Percentiles rank a stretch among this genome's conserved stretches.
phyloP scores from a whole-genome alignment of 768 basidiomycete species.

The Xanthoconium purpureum region DNA sequence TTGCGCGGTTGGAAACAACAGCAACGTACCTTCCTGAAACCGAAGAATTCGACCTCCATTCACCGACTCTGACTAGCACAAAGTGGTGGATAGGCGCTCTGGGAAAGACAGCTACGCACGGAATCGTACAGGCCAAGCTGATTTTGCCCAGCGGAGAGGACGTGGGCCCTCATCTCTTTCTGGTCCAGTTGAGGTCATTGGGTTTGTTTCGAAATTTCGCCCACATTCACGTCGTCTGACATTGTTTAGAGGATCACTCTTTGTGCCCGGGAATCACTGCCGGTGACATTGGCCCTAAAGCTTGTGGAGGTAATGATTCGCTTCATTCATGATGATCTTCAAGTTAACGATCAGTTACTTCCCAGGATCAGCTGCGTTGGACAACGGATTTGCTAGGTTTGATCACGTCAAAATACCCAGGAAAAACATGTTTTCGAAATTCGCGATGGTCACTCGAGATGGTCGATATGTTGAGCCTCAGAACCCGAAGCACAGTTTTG shows the following conservation, averaged over 20 bases:
- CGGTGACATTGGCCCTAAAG: conserved; percentile 60
- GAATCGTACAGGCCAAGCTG: conserved; percentile 72
- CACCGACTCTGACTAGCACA: conserved; percentile 67
- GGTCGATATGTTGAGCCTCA: conserved; percentile 64
- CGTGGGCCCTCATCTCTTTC: conserved; percentile 72
- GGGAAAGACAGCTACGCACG: conserved; percentile 71
- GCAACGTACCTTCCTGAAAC: conserved; percentile 69
- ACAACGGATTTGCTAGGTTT: conserved; percentile 71
- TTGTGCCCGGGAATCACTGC: conserved; percentile 57
- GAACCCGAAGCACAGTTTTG: conserved; percentile 73
- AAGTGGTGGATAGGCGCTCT: conserved; percentile 85
- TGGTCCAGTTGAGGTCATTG: conserved; percentile 63
- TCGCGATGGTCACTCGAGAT: conserved; percentile 64
- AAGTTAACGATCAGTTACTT: not conserved
- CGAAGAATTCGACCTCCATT: conserved; percentile 71
- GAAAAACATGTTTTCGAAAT: conserved; percentile 71
- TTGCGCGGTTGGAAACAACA: conserved; percentile 67
- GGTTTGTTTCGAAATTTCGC: conserved; percentile 36
- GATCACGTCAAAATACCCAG: conserved; percentile 64
- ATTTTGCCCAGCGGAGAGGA: conserved; percentile 59
- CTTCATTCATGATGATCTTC: not conserved
- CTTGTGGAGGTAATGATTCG: conserved; percentile 30
- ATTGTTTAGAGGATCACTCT: conserved; percentile 51
- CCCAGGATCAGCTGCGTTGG: conserved; percentile 51
- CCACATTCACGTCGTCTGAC: not conserved